Conservation (phyloP, 2,329 filamentous ascomycete species). For the Knoxdaviesia capensis region DNA sequence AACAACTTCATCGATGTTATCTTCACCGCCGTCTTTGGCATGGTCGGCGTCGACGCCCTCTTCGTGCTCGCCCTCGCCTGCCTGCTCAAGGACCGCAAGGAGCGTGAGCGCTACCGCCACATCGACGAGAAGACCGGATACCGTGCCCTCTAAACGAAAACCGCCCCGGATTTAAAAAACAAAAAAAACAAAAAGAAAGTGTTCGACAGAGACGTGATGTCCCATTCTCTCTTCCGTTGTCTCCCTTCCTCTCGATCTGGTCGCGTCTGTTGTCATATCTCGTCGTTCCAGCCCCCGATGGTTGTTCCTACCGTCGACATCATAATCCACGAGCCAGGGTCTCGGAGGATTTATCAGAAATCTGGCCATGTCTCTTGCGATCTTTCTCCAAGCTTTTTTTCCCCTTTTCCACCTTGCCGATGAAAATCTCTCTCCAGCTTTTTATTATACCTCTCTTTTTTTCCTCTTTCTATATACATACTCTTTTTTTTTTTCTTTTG, state of each 20-base stretch:
- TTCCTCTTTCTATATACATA: neutral
- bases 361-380: too few species aligned
- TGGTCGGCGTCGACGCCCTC: constrained; percentile 50
- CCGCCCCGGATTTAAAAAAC: neutral
- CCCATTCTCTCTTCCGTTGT: neutral
- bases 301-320: neutral
- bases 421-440: neutral
- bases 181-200: neutral
- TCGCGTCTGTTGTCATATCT: too few species aligned
- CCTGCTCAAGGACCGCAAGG: constrained; percentile 62
- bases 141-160: constrained; percentile 8
- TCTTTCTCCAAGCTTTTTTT: neutral
- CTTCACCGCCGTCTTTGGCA: constrained; percentile 63
- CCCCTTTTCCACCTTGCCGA: neutral
- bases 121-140: constrained; percentile 61
- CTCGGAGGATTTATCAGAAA: neutral
- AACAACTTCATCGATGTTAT: constrained; percentile 55
- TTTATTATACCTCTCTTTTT: neutral
- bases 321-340: neutral
- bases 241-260: neutral
- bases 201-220: neutral
- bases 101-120: constrained; percentile 56
- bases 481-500: neutral
- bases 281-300: too few species aligned
- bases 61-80: constrained; percentile 54